A percentile compares a stretch with the other conserved stretches of the same genome.
Conservation (phyloP, 768 basidiomycete species). For the Lactarius deliciosus region DNA sequence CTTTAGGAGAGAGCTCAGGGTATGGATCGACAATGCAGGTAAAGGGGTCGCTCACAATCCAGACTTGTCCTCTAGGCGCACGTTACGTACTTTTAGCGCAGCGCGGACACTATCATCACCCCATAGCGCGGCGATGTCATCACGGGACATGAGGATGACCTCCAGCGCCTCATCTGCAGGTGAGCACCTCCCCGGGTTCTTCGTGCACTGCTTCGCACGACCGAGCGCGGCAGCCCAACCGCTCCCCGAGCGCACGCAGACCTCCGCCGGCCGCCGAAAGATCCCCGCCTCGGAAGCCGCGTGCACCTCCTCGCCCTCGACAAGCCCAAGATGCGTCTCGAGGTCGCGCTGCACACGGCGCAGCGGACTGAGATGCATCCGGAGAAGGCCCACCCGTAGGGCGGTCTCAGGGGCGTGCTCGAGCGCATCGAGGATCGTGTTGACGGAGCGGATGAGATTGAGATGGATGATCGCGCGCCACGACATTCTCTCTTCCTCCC, state of each 20-base stretch:
- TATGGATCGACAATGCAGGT: neutral
- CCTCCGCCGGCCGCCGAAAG: conserved; percentile 30
- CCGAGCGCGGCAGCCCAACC: conserved; percentile 36
- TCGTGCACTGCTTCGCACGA: conserved; percentile 25
- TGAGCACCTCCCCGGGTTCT: conserved; percentile 13
- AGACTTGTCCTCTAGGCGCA: conserved; percentile 65
- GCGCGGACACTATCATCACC: conserved; percentile 62
- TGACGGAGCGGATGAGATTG: conserved; percentile 46
- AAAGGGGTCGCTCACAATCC: conserved; percentile 62
- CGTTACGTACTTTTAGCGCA: conserved; percentile 47
- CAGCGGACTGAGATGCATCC: conserved; percentile 28
- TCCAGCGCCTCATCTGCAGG: conserved; percentile 56
- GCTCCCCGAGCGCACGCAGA: conserved; percentile 35
- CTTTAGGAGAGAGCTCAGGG: conserved; percentile 16
- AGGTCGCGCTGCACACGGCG: conserved; percentile 38
- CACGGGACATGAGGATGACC: conserved; percentile 56
- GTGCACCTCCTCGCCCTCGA: conserved; percentile 16
- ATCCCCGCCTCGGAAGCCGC: conserved; percentile 9
- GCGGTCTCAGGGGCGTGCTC: conserved; percentile 30
- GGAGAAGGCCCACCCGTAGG: conserved; percentile 23
- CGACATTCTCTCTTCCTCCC: conserved; percentile 68
- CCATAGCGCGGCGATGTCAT: conserved; percentile 71
- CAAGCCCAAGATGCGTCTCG: conserved; percentile 17
- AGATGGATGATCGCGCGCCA: conserved; percentile 80
- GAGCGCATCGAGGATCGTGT: conserved; percentile 42